Base-by-base conservation (phyloP, 2,329 filamentous ascomycete species). In the Alternaria sp. region DNA sequence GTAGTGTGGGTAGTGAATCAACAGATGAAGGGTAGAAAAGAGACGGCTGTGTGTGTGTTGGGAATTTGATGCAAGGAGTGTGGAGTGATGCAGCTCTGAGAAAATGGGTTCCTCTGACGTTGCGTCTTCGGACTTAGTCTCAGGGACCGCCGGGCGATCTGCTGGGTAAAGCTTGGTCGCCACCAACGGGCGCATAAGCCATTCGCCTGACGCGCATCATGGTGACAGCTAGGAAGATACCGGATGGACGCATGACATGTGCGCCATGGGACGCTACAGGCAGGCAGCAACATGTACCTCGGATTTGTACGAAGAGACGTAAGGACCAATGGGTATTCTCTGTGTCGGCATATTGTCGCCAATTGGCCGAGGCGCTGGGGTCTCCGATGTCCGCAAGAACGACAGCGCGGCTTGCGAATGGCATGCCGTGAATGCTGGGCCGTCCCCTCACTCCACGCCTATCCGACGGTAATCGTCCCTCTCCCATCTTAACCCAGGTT, bases 91-190 rank as follows among this genome's bases (percentile, higher is more conserved):
- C 57, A 62, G 56, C 44, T 56, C 46, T 59, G 57, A 55, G 61
- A 63, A 63, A 63, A 63, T 56, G 51, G 50, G 49, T 44, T 47
- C 40, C 50, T 52, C 62, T 59, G 64, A 64, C 57, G 61, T 63
- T 62, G 57, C 61, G 47, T 44, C 32, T 46, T 64, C 49, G 54
- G 58, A 46, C 43, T 54, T 58, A 52, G 49, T 46, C 45, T 54
- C 63, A 65, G 63, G 64, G 52, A 66, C 61, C 44, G 54, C 30
- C 55, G 57, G 60, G 59, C 64, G 68, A 69, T 67, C 62, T 47
- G 49, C 49, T 52, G 49, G 49, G 13, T 32, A 40, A 67, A 66
- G 69, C 67, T 69, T 71, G 67, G 69, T 64, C 49, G 66, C 66
- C 54, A 61, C 59, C 50, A 65, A 62, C 62, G 50, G 58, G 55